Conservation (phyloP, 176 grass and related monocot genomes). For the Luzula sylvatica region DNA sequence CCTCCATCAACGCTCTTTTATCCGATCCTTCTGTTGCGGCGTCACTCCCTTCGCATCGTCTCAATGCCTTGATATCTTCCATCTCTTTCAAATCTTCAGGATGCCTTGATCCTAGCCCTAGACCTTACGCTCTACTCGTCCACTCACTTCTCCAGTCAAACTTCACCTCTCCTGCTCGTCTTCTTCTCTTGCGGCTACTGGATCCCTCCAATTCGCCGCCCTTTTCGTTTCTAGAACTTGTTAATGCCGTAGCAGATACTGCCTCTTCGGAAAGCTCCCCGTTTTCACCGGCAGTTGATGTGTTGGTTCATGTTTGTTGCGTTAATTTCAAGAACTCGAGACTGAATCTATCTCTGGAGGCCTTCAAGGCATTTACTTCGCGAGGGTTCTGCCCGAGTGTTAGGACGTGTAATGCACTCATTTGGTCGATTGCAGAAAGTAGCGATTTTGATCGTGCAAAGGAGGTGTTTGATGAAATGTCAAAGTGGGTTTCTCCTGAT, state of each 20-base stretch:
- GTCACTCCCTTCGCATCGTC: constrained; percentile 9
- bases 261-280: constrained; percentile 1
- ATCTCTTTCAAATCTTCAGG: constrained; percentile 11
- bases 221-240: constrained; percentile 25
- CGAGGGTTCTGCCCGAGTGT: constrained; percentile 36
- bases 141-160: constrained; percentile 39
- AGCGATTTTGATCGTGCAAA: constrained; percentile 24
- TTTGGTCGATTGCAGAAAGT: constrained; percentile 8
- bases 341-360: constrained; percentile 23
- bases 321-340: constrained; percentile 15
- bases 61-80: constrained; percentile 15
- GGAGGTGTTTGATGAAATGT: constrained; percentile 55
- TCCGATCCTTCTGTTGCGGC: constrained; percentile 26
- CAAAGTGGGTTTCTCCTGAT: constrained; percentile 29
- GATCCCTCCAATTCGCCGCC: constrained; percentile 27
- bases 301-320: constrained; percentile 42
- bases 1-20: constrained; percentile 20
- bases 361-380: constrained; percentile 35
- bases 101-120: constrained; percentile 7
- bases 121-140: constrained; percentile 40
- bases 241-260: constrained; percentile 25
- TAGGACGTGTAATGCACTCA: constrained; percentile 50
- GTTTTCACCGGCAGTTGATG: constrained; percentile 32
- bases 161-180: constrained; percentile 30
- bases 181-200: constrained; percentile 30